Evolutionary conservation across 257 asterid species (phyloP), one percentile per base, ranked within the genome.

Genomic region (Sherardia arvensis): DNA sequence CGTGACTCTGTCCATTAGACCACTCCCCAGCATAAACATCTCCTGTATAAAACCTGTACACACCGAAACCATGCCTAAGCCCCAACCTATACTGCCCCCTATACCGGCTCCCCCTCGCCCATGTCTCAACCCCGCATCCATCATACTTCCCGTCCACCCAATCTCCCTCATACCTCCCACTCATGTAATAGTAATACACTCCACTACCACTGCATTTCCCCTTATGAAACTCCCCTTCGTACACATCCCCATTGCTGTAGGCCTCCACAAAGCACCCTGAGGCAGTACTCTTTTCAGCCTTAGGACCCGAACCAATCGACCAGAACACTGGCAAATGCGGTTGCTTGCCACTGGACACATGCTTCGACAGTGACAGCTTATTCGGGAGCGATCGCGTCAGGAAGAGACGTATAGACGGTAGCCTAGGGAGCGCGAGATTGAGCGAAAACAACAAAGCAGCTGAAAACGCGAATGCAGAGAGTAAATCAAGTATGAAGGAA

Each of bases 1-100:
- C 97, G 76, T 87, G 90, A 71, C 97, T 85, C 79, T 90, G 95
- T 69, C 95, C 97, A 69, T 83, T 87, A 20, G 86, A 90, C 97
- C 97, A 90, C 63, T 90, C 97, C 45, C 97, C 95, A 26, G 97
- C 90, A 72, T 90, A 90, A n/a, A 90, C 94, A 79, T 90, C 97
- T 26, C 97, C 97, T 0, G 97, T 90, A 62, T 87, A 90, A 76
- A 90, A 90, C 75, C 95, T 78, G 65, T 85, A 90, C 56, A 90
- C 95, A 5, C 97, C 95, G 73, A 83, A 83, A 69, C 97, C 94
- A 74, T 90, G 94, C 76, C 95, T 82, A 67, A 90, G 94, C 17
- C 97, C 97, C 69, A 85, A 94, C 70, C 91, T 79, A 63, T 86
- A 85, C 74, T 89, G 97, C 56, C 97, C 97, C 67, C 94, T 76